These are phyloP conservation scores for Debaryomyces coudertii DNA, from an alignment of 1,139 yeast genomes.

Conservation along the genomic window DNA sequence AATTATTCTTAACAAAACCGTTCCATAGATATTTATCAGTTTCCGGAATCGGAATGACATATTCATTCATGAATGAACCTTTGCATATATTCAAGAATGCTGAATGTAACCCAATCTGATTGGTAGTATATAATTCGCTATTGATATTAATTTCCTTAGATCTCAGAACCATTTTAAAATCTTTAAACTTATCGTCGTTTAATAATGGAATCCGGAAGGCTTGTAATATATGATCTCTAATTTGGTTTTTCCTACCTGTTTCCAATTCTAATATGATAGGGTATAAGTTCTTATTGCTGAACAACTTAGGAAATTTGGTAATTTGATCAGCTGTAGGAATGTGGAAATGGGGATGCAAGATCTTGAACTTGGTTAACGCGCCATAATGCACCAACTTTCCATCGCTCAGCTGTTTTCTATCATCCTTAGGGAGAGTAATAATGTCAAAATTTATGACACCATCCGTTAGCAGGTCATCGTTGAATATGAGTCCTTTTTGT, in stretches of 20 bases:
- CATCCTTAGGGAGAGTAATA: conserved; percentile 16
- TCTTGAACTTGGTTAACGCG: conserved; percentile 22
- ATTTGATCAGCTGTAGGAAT: not conserved
- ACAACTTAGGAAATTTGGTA: conserved; percentile 19
- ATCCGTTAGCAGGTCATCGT: conserved; percentile 4
- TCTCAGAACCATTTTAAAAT: conserved; percentile 18
- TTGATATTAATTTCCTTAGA: conserved; percentile 15
- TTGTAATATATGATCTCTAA: conserved; percentile 27
- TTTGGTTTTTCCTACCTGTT: conserved; percentile 32
- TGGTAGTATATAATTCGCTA: conserved; percentile 20
- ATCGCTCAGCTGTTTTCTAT: conserved; percentile 8
- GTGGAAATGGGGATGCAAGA: conserved; percentile 10
- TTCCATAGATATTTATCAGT: conserved; percentile 26
- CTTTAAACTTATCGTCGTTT: conserved; percentile 28
- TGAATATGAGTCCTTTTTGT: conserved; percentile 14
- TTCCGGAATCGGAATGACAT: conserved; percentile 17
- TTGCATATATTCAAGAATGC: conserved; percentile 19
- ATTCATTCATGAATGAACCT: conserved; percentile 15
- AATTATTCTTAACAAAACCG: conserved; percentile 17
- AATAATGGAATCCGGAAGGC: conserved; percentile 24
- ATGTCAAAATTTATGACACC: conserved; percentile 22
- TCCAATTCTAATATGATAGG: conserved; percentile 26
- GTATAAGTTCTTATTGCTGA: conserved; percentile 14
- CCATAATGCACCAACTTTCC: conserved; percentile 9
- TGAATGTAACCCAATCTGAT: conserved; percentile 31